phyloP scores from a whole-genome alignment of 78 protist species.

The Planoprotostelium fungivorum region DNA sequence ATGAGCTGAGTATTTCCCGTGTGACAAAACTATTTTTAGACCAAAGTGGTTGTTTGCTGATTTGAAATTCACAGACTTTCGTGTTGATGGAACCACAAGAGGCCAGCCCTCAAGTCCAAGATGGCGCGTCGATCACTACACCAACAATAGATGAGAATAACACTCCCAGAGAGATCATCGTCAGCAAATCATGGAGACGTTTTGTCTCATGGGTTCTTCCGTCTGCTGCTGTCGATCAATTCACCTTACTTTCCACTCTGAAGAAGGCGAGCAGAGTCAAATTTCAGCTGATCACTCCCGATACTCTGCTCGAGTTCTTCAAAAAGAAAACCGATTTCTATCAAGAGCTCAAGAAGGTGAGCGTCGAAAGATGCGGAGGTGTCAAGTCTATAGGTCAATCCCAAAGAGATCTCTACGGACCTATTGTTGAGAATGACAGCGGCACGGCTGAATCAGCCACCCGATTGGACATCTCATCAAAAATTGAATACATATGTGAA shows the following conservation, averaged over 20 bases:
- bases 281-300: not conserved
- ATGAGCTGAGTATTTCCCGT: too few relatives aligned
- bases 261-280: not conserved
- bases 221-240: not conserved
- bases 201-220: not conserved
- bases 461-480: not conserved
- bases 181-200: not conserved
- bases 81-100: too few relatives aligned
- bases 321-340: not conserved
- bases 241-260: not conserved
- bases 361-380: not conserved
- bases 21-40: too few relatives aligned
- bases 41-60: too few relatives aligned
- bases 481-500: not conserved
- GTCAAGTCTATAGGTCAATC: not conserved
- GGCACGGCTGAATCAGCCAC: not conserved
- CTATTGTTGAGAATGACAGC: not conserved
- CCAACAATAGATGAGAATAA: too few relatives aligned
- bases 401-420: not conserved
- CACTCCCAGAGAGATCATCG: not conserved
- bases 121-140: too few relatives aligned
- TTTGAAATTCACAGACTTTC: too few relatives aligned
- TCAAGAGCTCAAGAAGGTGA: not conserved
- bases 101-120: too few relatives aligned
- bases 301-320: not conserved